A percentile compares a stretch with the other conserved stretches of the same genome.
phyloP scores from a whole-genome alignment of 1,139 yeast species.

The Meyerozyma carpophila region DNA sequence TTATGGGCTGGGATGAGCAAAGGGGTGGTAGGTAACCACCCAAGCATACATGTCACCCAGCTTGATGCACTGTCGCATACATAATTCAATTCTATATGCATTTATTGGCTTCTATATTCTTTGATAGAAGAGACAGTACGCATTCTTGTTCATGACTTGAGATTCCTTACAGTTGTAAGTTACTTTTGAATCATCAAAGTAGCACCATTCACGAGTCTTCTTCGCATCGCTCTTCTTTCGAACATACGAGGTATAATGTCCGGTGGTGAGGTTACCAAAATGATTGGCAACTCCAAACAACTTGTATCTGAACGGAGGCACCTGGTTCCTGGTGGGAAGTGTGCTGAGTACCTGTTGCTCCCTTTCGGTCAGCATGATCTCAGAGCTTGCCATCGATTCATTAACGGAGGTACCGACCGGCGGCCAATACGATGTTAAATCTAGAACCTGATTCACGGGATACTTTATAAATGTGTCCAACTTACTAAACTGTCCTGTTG shows the following conservation, averaged over 20 bases:
- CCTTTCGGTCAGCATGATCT: slow-evolving; percentile 26
- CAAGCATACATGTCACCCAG: slow-evolving; percentile 33
- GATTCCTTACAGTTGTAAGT: slow-evolving; percentile 33
- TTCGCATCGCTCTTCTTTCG: slow-evolving; percentile 42
- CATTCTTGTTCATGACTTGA: slow-evolving; percentile 55
- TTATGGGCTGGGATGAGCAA: slow-evolving; percentile 68
- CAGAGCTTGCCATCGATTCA: slow-evolving; percentile 4
- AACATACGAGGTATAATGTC: slow-evolving; percentile 89
- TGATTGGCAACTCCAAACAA: slow-evolving; percentile 89
- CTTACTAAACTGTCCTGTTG: slow-evolving; percentile 46
- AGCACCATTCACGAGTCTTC: slow-evolving; percentile 57
- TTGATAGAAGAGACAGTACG: slow-evolving; percentile 70
- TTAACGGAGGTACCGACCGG: slow-evolving; percentile 30
- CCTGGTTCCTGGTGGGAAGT: slow-evolving; percentile 69
- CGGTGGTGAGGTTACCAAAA: slow-evolving; percentile 73
- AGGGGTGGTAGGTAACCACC: slow-evolving; percentile 46
- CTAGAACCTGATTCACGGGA: slow-evolving; percentile 52
- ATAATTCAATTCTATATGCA: slow-evolving; percentile 1
- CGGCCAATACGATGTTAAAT: slow-evolving; percentile 81
- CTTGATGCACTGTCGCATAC: slow-evolving; percentile 2
- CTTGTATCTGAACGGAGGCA: slow-evolving; percentile 73
- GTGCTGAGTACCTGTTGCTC: slow-evolving; percentile 42
- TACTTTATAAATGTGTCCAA: slow-evolving; percentile 58
- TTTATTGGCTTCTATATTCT: slow-evolving; percentile 19
- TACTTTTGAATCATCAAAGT: slow-evolving; percentile 68